Evolutionary conservation across 768 basidiomycete species (phyloP), one percentile per base, ranked within the genome.

Genomic region (Grammothele lineata): DNA sequence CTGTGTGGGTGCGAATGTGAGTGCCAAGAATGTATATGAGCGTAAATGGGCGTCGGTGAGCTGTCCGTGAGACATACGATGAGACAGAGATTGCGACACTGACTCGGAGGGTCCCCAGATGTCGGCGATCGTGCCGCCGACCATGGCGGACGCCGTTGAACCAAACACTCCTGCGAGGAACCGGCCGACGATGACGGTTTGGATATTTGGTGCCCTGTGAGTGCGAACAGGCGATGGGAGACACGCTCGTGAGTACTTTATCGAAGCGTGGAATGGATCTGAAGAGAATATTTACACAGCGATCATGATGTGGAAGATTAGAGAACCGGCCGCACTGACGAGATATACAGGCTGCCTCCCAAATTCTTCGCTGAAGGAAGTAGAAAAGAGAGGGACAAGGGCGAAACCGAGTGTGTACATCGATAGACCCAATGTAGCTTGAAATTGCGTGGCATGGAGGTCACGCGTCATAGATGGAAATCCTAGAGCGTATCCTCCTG

Each of bases 311-410:
- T 76, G 81, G 66, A 74, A 77, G 19, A 73, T 52, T 21, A 72
- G 55, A 54, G 82, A 81, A 9, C 76, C 70, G 22, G 75, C 55
- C 10, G 63, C 64, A 1, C 80, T 80, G 25, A 62, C 67, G 15
- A 81, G 58, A 51, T 84, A 86, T 1, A 87, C 50, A 1, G 77
- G 80, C 40, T 76, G 75, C 34, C 85, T 65, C 11, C 85, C 85
- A 47, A 85, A 80, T 57, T 87, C 85, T 57, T 87, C 85, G 57
- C 83, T 85, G 52, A 86, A 75, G 0, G 84, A 75, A 15, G 85
- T 80, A 0, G 83, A 77, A 15, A 87, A 64, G 3, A 87, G 76
- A 0, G 85, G 84, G 14, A 80, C 64, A 18, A 85, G 30, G 14
- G 71, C 80, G 51, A 86, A 86, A 2, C 82, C 83, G 6, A 87